phyloP scores from a whole-genome alignment of 2,329 filamentous ascomycete species.

The Colletotrichum horii region DNA sequence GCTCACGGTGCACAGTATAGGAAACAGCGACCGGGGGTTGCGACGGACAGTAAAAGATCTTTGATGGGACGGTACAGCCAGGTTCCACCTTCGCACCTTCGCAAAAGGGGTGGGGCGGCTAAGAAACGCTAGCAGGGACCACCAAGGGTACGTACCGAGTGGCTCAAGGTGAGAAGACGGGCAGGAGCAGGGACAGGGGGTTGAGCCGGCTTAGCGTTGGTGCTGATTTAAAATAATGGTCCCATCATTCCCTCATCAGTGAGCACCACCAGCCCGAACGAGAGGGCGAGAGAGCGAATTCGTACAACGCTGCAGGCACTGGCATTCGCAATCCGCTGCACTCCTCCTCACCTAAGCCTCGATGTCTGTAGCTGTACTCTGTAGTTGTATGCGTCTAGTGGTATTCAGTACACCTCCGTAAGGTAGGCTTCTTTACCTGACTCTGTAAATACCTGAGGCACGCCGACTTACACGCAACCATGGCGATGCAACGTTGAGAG shows the following conservation, averaged over 20 bases:
- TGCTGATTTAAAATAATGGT: slow-evolving; percentile 18
- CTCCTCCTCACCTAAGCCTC: neutral
- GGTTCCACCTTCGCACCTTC: neutral
- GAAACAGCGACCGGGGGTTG: neutral
- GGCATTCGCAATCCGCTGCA: neutral
- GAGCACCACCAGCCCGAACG: neutral
- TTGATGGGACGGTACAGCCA: slow-evolving; percentile 11
- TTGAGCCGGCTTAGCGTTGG: slow-evolving; percentile 2
- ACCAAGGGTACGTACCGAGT: neutral
- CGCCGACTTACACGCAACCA: neutral
- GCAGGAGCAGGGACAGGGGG: neutral
- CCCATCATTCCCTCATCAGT: slow-evolving; percentile 19
- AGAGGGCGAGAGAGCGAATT: neutral
- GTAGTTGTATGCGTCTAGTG: neutral
- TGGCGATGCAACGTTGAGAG: slow-evolving; percentile 4
- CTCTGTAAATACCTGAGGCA: neutral
- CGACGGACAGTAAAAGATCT: slow-evolving; percentile 11
- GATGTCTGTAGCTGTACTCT: neutral
- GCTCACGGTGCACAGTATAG: neutral
- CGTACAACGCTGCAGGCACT: neutral
- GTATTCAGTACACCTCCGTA: neutral
- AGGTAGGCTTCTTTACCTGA: neutral
- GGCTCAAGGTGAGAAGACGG: neutral
- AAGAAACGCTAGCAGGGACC: neutral
- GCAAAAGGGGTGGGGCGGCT: neutral